A percentile compares a stretch with the other conserved stretches of the same genome.
These are phyloP conservation scores for Chaetomium cochliodes DNA, from an alignment of 495 filamentous ascomycete genomes.

Conservation along the genomic window DNA sequence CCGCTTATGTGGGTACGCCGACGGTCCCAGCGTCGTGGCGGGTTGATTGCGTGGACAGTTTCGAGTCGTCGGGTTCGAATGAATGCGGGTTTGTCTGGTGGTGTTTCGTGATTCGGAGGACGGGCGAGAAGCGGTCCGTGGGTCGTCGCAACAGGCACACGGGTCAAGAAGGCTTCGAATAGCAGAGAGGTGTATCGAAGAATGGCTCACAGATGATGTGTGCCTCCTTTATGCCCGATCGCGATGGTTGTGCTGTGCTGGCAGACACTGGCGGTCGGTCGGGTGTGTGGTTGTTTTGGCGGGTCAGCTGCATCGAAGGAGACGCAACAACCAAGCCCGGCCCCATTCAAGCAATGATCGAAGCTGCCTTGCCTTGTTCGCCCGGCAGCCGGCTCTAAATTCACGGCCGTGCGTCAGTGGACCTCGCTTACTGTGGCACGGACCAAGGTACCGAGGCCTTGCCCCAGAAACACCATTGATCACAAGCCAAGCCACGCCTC, in stretches of 20 bases:
- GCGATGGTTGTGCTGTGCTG: constrained; percentile 18
- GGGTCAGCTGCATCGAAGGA: constrained; percentile 22
- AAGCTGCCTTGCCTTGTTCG: constrained; percentile 12
- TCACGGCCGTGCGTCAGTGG: constrained; percentile 7
- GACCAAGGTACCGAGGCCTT: neutral
- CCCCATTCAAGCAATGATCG: constrained; percentile 10
- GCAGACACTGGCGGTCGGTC: constrained; percentile 17
- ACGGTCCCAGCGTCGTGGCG: constrained; percentile 20
- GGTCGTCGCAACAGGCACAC: constrained; percentile 18
- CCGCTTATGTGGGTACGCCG: constrained; percentile 24
- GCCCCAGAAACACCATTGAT: neutral
- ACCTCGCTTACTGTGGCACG: neutral
- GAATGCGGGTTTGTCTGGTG: neutral
- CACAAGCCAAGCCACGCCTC: too few species aligned
- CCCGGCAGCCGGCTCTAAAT: constrained; percentile 3
- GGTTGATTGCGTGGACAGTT: constrained; percentile 13
- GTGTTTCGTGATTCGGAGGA: constrained; percentile 10
- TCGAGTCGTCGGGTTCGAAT: constrained; percentile 11
- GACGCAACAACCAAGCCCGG: constrained; percentile 4
- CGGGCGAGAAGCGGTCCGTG: neutral
- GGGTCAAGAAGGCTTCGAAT: constrained; percentile 4
- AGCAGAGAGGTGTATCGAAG: constrained; percentile 23
- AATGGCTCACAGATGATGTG: constrained; percentile 22
- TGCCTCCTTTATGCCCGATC: constrained; percentile 18
- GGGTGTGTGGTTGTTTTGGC: constrained; percentile 29